A percentile compares a stretch with the other conserved stretches of the same genome.
Conservation (phyloP, 2,329 filamentous ascomycete genomes). For the Fusarium euwallaceae region DNA sequence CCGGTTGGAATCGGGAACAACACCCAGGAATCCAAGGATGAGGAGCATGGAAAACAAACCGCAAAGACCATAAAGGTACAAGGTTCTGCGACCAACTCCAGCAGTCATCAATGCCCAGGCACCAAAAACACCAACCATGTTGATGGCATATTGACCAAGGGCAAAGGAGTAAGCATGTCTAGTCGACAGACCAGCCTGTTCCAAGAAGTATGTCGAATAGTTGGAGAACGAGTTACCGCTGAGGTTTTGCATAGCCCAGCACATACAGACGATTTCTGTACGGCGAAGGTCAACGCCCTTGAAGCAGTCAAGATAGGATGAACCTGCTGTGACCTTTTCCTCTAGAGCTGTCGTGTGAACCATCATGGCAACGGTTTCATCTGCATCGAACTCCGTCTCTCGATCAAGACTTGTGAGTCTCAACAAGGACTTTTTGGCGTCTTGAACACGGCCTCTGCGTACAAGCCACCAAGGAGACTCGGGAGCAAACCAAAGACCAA, state of each 20-base stretch:
- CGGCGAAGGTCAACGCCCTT: conserved; percentile 81
- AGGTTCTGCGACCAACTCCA: conserved; percentile 79
- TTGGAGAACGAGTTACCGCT: conserved; percentile 75
- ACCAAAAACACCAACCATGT: conserved; percentile 85
- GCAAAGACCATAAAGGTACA: conserved; percentile 84
- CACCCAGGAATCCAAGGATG: conserved; percentile 85
- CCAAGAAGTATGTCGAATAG: conserved; percentile 74
- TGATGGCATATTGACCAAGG: conserved; percentile 75
- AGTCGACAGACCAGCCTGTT: conserved; percentile 68
- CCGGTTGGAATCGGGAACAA: conserved; percentile 73
- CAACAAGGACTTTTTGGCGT: conserved; percentile 75
- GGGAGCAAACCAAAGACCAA: conserved; percentile 76
- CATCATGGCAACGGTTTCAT: conserved; percentile 94
- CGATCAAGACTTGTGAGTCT: conserved; percentile 73
- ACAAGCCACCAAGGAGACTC: conserved; percentile 83
- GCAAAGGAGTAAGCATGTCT: conserved; percentile 68
- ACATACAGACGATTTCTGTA: conserved; percentile 77
- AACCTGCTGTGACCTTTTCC: conserved; percentile 78
- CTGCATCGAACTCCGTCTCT: conserved; percentile 81
- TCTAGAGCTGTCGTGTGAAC: conserved; percentile 88
- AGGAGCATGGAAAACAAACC: conserved; percentile 82
- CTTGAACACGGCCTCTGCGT: conserved; percentile 71
- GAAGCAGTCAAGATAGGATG: conserved; percentile 87
- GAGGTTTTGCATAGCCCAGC: conserved; percentile 74
- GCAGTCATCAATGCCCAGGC: conserved; percentile 84